A percentile compares a stretch with the other conserved stretches of the same genome.
Evolutionary conservation across 1,284 basidiomycete genomes (phyloP).

Genomic region (Mycena citricolor): DNA sequence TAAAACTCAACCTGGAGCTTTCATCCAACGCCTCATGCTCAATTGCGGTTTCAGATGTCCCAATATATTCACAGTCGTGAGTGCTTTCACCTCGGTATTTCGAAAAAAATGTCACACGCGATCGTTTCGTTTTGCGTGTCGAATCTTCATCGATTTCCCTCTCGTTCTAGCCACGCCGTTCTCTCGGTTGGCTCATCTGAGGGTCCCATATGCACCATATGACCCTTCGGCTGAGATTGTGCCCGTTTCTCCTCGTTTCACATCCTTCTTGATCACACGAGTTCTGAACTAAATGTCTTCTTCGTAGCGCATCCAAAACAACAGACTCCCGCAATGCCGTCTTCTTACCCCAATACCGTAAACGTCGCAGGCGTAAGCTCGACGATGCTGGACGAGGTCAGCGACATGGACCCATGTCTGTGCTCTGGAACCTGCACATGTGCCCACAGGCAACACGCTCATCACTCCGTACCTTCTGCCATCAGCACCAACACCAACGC

Average conservation of each 20-base stretch:
- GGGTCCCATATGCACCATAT: not conserved
- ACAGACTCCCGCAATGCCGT: conserved; percentile 60
- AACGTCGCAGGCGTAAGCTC: conserved; percentile 37
- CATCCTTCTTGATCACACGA: conserved; percentile 18
- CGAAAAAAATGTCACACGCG: conserved; percentile 27
- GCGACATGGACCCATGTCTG: conserved; percentile 81
- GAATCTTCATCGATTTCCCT: not conserved
- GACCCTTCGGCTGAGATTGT: not conserved
- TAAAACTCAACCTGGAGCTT: conserved; percentile 49
- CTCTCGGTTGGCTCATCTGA: not conserved
- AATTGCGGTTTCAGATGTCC: conserved; percentile 44
- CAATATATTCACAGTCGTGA: conserved; percentile 49
- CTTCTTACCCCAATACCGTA: conserved; percentile 67
- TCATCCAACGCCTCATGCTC: conserved; percentile 50
- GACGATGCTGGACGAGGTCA: conserved; percentile 38
- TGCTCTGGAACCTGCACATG: conserved; percentile 86
- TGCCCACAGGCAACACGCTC: conserved; percentile 36
- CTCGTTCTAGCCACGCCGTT: no score
- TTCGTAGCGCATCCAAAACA: conserved; percentile 54
- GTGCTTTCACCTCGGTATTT: conserved; percentile 28
- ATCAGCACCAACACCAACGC: conserved; percentile 26
- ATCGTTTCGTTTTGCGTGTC: conserved; percentile 17
- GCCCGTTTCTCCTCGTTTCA: conserved; percentile 7
- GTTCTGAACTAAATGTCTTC: conserved; percentile 31
- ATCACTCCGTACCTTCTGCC: conserved; percentile 24